Base-by-base conservation (phyloP, 305 asterid species). In the Fraxinus albicans region DNA sequence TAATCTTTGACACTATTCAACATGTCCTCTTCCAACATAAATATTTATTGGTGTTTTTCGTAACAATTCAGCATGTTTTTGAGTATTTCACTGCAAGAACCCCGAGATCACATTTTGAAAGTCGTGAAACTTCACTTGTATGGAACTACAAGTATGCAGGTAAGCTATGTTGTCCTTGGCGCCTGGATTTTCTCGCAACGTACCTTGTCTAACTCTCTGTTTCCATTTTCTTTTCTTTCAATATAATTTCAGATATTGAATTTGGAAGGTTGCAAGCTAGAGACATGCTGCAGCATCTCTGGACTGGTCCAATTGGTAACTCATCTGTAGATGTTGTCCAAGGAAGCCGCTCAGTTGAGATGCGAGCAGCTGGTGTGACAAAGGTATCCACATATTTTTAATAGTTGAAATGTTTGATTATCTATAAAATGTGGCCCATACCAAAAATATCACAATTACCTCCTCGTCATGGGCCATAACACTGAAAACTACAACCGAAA, bases 81-180 rank as follows among this genome's bases (percentile, higher is more conserved):
- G 98, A 95, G 90, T 95, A 95, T 89, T 97, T 97, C 89, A 97
- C 99, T 19, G 99, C 94, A 85, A 93, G 99, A 91, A 97, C 99
- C 9, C 99, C 99, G 8, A 91, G 99, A 83, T 97, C 99, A 23
- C 95, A 92, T 81, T 93, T 90, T 84, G 98, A 97, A 84, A 88
- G 78, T 17, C 99, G 98, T 21, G 95, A 95, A 83, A 97, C 99
- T 76, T 97, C 99, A 80, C 95, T 97, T 76, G 98, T 95, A 53
- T 97, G 99, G 99, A 97, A 92, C 83, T 97, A 94, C 89, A 95
- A 97, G 88, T 97, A 97, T 88, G 89, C 99, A 90, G 99, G 99
- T 95, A 88, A 78, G 75, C 74, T 31, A 42, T 44, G 82, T 35
- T 58, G 55, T 77, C 67, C 79, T 31, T n/a, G 33, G 60, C 10